These are phyloP conservation scores for Cyclotella sp. DNA, from an alignment of 108 stramenopile species.

Conservation along the genomic window DNA sequence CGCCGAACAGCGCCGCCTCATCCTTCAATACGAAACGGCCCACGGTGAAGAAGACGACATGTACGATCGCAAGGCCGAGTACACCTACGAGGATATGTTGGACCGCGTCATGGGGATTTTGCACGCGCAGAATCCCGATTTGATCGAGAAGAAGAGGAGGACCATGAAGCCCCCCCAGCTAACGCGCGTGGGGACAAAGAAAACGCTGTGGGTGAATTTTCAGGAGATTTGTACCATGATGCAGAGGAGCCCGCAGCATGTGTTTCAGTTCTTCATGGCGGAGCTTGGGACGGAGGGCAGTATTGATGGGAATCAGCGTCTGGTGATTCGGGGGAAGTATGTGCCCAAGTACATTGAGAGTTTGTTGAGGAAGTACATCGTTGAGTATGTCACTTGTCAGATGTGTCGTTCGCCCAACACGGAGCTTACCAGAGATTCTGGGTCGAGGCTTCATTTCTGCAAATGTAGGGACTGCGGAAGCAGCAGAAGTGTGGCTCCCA, in stretches of 20 bases:
- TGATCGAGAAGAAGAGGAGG: slow-evolving; percentile 97
- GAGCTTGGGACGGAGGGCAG: slow-evolving; percentile 98
- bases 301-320: slow-evolving; percentile 98
- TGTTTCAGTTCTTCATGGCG: slow-evolving; percentile 99
- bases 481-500: slow-evolving; percentile 92
- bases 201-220: slow-evolving; percentile 99
- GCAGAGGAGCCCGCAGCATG: slow-evolving; percentile 96
- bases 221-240: slow-evolving; percentile 99
- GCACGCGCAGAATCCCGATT: slow-evolving; percentile 96
- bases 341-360: slow-evolving; percentile 98
- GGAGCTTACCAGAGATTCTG: slow-evolving; percentile 91
- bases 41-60: slow-evolving; percentile 76
- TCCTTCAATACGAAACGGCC: slow-evolving; percentile 67
- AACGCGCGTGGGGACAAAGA: slow-evolving; percentile 91
- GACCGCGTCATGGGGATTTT: slow-evolving; percentile 89
- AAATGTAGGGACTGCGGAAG: slow-evolving; percentile 95
- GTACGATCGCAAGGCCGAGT: slow-evolving; percentile 84
- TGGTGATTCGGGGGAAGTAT: slow-evolving; percentile 97
- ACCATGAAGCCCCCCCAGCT: slow-evolving; percentile 98
- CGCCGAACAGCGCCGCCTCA: slow-evolving; percentile 68
- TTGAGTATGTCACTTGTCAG: slow-evolving; percentile 99
- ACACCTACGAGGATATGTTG: slow-evolving; percentile 90
- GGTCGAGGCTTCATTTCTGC: slow-evolving; percentile 92
- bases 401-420: slow-evolving; percentile 99
- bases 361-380: slow-evolving; percentile 98